A percentile compares a stretch with the other conserved stretches of the same genome.
Conservation (phyloP, 2,329 filamentous ascomycete genomes). For the Fonsecaea pugnacius region DNA sequence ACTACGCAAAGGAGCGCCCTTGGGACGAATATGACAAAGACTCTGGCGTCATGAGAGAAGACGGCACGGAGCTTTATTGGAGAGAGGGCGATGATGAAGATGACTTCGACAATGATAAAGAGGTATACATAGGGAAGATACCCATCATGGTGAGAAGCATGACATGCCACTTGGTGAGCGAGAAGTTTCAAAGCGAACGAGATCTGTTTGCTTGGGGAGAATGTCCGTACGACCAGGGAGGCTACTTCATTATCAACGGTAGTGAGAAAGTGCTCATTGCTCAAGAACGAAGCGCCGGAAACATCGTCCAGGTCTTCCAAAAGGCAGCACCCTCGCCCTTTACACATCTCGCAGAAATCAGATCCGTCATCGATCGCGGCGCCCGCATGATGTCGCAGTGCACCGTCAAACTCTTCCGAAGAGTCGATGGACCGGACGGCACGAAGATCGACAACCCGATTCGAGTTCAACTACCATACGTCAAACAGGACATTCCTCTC, state of each 20-base stretch:
- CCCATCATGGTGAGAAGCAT: constrained; percentile 98
- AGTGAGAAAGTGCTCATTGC: constrained; percentile 98
- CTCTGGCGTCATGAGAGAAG: constrained; percentile 48
- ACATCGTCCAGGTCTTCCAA: constrained; percentile 99
- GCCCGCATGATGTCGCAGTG: constrained; percentile 92
- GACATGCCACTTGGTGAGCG: constrained; percentile 74
- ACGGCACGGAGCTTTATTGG: constrained; percentile 40
- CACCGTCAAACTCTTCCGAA: constrained; percentile 85
- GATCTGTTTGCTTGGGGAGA: constrained; percentile 90
- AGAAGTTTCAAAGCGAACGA: constrained; percentile 64
- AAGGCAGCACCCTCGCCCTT: constrained; percentile 92
- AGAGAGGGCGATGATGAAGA: constrained; percentile 49
- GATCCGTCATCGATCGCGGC: constrained; percentile 94
- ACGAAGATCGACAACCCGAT: constrained; percentile 55
- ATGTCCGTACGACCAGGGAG: constrained; percentile 96
- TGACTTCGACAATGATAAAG: constrained; percentile 62
- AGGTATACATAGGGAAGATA: constrained; percentile 91
- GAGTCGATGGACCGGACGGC: constrained; percentile 71
- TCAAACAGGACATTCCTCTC: constrained; percentile 91
- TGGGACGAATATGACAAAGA: constrained; percentile 65
- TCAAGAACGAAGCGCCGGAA: constrained; percentile 94
- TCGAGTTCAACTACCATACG: constrained; percentile 87
- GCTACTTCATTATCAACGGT: constrained; percentile 99
- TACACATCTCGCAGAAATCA: constrained; percentile 91
- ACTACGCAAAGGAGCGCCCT: constrained; percentile 76